These are phyloP conservation scores for Musa troglodytarum DNA, from an alignment of 176 grass and related monocot species.

Conservation along the genomic window DNA sequence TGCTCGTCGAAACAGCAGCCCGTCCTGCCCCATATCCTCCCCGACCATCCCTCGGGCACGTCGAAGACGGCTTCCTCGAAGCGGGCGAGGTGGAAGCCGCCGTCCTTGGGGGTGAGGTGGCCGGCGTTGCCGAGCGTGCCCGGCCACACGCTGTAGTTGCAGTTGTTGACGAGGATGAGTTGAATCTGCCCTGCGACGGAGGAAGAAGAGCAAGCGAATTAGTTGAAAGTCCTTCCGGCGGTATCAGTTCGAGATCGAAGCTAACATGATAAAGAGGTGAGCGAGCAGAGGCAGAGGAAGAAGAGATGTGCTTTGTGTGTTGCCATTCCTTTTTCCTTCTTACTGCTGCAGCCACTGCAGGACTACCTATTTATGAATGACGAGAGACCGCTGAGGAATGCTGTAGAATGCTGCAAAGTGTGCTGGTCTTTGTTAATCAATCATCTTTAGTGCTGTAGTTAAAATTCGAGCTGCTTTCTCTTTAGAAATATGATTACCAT, in stretches of 20 bases:
- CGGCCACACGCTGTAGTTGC: constrained; percentile 65
- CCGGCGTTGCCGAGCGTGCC: constrained; percentile 51
- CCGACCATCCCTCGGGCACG: constrained; percentile 64
- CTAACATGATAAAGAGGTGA: neutral
- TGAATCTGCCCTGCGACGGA: constrained; percentile 31
- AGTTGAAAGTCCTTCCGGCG: neutral
- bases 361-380: neutral
- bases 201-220: no score
- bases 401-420: neutral
- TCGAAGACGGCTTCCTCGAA: constrained; percentile 49
- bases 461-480: neutral
- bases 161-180: constrained; percentile 93
- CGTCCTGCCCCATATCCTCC: constrained; percentile 62
- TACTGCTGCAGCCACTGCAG: neutral
- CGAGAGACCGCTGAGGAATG: neutral
- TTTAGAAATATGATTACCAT: neutral
- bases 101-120: constrained; percentile 45
- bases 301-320: neutral
- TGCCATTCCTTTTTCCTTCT: neutral
- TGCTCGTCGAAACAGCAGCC: constrained; percentile 60
- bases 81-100: constrained; percentile 59
- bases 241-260: neutral
- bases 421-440: neutral
- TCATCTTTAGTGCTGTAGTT: neutral
- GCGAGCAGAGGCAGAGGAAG: neutral